Conservation (phyloP, 2,329 filamentous ascomycete genomes). For the Calonectria montana region DNA sequence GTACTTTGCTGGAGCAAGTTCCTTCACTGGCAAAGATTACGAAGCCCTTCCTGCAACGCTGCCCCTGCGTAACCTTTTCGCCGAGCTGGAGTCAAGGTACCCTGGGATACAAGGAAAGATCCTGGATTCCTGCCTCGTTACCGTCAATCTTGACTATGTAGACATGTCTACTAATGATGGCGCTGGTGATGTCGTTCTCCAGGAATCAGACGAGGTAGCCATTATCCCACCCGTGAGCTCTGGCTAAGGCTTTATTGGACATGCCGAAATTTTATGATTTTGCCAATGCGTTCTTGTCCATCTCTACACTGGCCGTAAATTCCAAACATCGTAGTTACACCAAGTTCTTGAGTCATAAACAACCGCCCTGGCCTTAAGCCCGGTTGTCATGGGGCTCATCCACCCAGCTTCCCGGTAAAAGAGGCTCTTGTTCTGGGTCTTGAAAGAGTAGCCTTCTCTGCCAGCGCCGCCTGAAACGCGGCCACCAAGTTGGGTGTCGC, state of each 20-base stretch:
- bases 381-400: neutral
- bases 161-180: slow-evolving; percentile 67
- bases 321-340: slow-evolving; percentile 23
- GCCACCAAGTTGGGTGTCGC: slow-evolving; percentile 35
- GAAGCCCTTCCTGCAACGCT: slow-evolving; percentile 77
- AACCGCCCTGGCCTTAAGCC: slow-evolving; percentile 13
- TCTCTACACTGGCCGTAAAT: neutral
- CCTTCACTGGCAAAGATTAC: slow-evolving; percentile 74
- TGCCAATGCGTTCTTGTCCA: slow-evolving; percentile 2
- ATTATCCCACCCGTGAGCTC: slow-evolving; percentile 92
- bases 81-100: slow-evolving; percentile 75
- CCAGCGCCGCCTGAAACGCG: slow-evolving; percentile 28
- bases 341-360: neutral
- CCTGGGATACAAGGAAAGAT: slow-evolving; percentile 76
- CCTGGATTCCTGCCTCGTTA: slow-evolving; percentile 79
- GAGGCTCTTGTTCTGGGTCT: slow-evolving; percentile 46
- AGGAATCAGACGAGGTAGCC: slow-evolving; percentile 84
- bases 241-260: slow-evolving; percentile 61
- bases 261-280: slow-evolving; percentile 25
- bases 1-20: slow-evolving; percentile 83
- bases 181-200: slow-evolving; percentile 62
- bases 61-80: slow-evolving; percentile 71
- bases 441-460: slow-evolving; percentile 18
- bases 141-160: slow-evolving; percentile 84
- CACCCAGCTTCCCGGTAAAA: slow-evolving; percentile 36